Evolutionary conservation across 2,329 filamentous ascomycete species (phyloP).

Genomic region (Colletotrichum higginsianum): DNA sequence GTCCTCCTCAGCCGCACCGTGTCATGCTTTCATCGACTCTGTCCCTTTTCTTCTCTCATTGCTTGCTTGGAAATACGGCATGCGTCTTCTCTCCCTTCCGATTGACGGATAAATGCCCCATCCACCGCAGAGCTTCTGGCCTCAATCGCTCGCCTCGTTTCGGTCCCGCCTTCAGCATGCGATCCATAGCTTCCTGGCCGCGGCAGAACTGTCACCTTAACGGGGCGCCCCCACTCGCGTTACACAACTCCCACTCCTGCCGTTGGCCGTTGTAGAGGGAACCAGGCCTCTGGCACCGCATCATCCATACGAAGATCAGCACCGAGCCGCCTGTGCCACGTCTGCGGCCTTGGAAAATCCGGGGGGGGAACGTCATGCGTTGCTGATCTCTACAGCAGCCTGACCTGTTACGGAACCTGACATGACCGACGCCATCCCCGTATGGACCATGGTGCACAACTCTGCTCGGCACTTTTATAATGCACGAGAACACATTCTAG

Average conservation of each 20-base stretch:
- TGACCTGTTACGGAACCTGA: slow-evolving; percentile 21
- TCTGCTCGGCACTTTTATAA: neutral
- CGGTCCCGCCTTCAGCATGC: neutral
- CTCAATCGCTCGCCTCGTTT: slow-evolving; percentile 1
- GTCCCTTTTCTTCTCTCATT: neutral
- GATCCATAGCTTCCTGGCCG: neutral
- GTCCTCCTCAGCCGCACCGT: slow-evolving; percentile 24
- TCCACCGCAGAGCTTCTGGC: neutral
- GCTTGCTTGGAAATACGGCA: neutral
- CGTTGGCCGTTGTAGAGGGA: neutral
- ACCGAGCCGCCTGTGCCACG: slow-evolving; percentile 16
- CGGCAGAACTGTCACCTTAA: neutral
- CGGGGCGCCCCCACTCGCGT: neutral
- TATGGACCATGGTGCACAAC: neutral
- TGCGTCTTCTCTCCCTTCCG: neutral
- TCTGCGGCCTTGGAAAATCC: slow-evolving; percentile 30
- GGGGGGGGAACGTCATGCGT: slow-evolving; percentile 34
- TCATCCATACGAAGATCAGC: slow-evolving; percentile 4
- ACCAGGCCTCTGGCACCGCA: slow-evolving; percentile 11
- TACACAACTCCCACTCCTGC: neutral
- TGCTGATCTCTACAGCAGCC: slow-evolving; percentile 18
- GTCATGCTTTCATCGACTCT: slow-evolving; percentile 16
- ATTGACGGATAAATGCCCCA: slow-evolving; percentile 34
- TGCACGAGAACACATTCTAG: neutral
- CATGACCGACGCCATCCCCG: neutral